These are phyloP conservation scores for Hyphopichia buzzinii DNA, from an alignment of 1,139 yeast genomes.

Conservation along the genomic window DNA sequence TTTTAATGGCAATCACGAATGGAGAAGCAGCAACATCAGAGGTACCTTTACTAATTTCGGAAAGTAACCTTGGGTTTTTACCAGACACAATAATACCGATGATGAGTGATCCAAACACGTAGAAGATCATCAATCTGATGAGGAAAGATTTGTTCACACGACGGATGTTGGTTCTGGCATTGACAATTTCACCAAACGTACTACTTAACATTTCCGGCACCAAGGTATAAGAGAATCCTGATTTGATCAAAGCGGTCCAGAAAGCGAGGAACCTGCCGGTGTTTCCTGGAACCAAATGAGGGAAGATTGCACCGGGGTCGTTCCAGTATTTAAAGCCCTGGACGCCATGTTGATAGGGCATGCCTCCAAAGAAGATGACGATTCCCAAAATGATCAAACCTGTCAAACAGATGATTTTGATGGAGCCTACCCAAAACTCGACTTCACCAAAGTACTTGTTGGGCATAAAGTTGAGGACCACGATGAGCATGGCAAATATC, in stretches of 20 bases:
- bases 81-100: slow-evolving; percentile 36
- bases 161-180: slow-evolving; percentile 33
- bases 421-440: slow-evolving; percentile 35
- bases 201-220: slow-evolving; percentile 34
- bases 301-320: slow-evolving; percentile 35
- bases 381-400: slow-evolving; percentile 41
- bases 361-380: slow-evolving; percentile 41
- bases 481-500: slow-evolving; percentile 20
- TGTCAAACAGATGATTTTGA: slow-evolving; percentile 37
- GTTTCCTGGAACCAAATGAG: slow-evolving; percentile 28
- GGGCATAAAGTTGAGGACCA: slow-evolving; percentile 36
- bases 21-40: slow-evolving; percentile 39
- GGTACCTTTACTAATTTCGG: slow-evolving; percentile 20
- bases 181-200: slow-evolving; percentile 32
- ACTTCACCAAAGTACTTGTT: slow-evolving; percentile 34
- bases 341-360: slow-evolving; percentile 29
- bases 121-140: slow-evolving; percentile 32
- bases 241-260: slow-evolving; percentile 35
- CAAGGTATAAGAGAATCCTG: slow-evolving; percentile 45
- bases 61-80: slow-evolving; percentile 27
- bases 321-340: slow-evolving; percentile 33
- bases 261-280: slow-evolving; percentile 38
- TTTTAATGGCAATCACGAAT: slow-evolving; percentile 38
- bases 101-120: slow-evolving; percentile 39
- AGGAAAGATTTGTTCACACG: slow-evolving; percentile 35